A percentile compares a stretch with the other conserved stretches of the same genome.
Conservation (phyloP, 805 yeast species). For the Lachancea quebecensis region DNA sequence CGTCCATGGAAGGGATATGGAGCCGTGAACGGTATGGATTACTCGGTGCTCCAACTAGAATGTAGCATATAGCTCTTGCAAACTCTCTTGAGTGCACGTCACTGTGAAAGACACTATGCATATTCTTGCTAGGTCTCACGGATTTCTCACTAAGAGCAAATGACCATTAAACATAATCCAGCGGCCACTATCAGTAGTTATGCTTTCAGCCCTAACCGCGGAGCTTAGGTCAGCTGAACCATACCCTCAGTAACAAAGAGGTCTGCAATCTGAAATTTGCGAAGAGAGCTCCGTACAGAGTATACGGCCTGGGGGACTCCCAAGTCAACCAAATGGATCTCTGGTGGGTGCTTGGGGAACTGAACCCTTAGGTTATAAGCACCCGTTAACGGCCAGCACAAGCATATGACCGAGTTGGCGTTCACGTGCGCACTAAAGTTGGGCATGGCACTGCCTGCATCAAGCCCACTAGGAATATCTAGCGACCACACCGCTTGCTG, state of each 20-base stretch:
- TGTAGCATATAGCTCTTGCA: too few relatives aligned
- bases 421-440: constrained; percentile 34
- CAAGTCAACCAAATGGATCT: constrained; percentile 58
- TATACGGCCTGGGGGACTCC: constrained; percentile 60
- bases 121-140: too few relatives aligned
- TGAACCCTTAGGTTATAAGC: constrained; percentile 27
- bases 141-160: too few relatives aligned
- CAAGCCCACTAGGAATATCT: constrained; percentile 78
- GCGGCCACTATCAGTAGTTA: too few relatives aligned
- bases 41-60: too few relatives aligned
- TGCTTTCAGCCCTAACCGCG: too few relatives aligned
- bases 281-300: constrained; percentile 34
- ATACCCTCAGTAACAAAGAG: constrained; percentile 23
- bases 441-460: constrained; percentile 65
- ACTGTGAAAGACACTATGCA: too few relatives aligned
- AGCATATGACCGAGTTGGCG: constrained; percentile 55
- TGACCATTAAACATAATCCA: too few relatives aligned
- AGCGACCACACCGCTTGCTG: constrained; percentile 39
- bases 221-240: constrained; percentile 10
- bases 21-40: too few relatives aligned
- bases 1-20: too few relatives aligned
- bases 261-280: constrained; percentile 40
- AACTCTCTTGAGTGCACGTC: too few relatives aligned
- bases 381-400: constrained; percentile 69
- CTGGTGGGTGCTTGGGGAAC: constrained; percentile 9